Percentiles rank a stretch among this genome's conserved stretches.
phyloP scores from a whole-genome alignment of 208 protist genomes.

The Leishmania gerbilli region DNA sequence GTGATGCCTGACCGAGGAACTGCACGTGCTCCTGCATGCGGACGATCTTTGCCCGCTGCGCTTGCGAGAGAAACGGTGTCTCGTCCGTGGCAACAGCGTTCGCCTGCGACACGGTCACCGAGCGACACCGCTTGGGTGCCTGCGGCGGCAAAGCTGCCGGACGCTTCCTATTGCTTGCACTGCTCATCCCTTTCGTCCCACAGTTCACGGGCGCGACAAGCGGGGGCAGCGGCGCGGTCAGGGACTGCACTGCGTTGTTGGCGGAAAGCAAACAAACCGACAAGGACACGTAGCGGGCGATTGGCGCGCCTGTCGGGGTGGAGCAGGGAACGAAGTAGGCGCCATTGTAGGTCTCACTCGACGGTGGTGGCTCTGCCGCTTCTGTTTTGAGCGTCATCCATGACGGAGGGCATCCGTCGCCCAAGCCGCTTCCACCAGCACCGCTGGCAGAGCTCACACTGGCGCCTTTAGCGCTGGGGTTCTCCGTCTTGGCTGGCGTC shows the following conservation, averaged over 20 bases:
- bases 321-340: constrained; percentile 25
- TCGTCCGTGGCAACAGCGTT: not conserved
- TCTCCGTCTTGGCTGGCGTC: not conserved
- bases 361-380: not conserved
- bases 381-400: constrained; percentile 13
- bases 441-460: not conserved
- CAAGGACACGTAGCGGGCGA: constrained; percentile 25
- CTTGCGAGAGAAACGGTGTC: not conserved
- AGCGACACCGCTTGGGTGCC: constrained; percentile 3
- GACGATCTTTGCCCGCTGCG: not conserved
- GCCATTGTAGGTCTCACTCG: constrained; percentile 13
- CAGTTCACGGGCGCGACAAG: not conserved
- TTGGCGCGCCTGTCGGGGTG: constrained; percentile 20
- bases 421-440: not conserved
- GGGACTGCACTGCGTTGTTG: not conserved
- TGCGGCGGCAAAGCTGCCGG: not conserved
- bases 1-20: not conserved
- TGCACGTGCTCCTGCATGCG: constrained; percentile 3
- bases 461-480: not conserved
- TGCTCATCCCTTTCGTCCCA: not conserved
- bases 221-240: not conserved
- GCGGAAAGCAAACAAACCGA: not conserved
- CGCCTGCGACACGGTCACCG: not conserved
- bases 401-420: constrained; percentile 15
- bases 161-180: not conserved